Percentiles rank a stretch among this genome's conserved stretches.
Conservation (phyloP, 2,329 filamentous ascomycete species). For the Xylariaceae sp. region DNA sequence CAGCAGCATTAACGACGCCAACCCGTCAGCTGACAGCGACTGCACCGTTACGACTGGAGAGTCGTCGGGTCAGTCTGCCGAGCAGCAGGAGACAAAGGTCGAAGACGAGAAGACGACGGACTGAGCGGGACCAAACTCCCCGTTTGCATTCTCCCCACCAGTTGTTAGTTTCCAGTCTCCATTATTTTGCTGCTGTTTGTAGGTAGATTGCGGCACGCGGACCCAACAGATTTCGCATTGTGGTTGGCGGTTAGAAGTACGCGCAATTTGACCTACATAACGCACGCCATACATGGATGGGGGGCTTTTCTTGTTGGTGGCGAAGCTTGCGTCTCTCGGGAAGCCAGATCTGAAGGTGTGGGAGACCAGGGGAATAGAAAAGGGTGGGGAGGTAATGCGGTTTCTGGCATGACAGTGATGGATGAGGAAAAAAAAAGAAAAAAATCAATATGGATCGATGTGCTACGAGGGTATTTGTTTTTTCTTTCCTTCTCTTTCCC, state of each 20-base stretch:
- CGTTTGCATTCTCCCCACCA: neutral
- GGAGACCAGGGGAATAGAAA: neutral
- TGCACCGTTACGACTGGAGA: neutral
- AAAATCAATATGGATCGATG: neutral
- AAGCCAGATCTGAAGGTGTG: too few relatives aligned
- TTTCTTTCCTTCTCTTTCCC: neutral
- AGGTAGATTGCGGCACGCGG: too few relatives aligned
- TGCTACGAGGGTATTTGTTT: neutral
- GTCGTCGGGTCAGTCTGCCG: neutral
- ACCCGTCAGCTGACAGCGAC: neutral
- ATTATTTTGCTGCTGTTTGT: too few relatives aligned
- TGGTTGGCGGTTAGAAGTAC: too few relatives aligned
- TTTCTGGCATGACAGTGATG: neutral
- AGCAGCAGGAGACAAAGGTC: neutral
- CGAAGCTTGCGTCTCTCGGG: too few relatives aligned
- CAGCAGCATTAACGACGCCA: neutral
- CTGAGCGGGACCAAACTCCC: neutral
- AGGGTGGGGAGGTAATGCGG: neutral
- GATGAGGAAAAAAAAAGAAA: neutral
- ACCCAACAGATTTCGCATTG: too few relatives aligned
- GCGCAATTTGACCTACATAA: too few relatives aligned
- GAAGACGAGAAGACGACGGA: neutral
- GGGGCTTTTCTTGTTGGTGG: too few relatives aligned
- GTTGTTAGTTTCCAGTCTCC: too few relatives aligned
- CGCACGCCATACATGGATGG: too few relatives aligned